phyloP scores from a whole-genome alignment of 768 basidiomycete species.

The Pleurotus tuber-regium region DNA sequence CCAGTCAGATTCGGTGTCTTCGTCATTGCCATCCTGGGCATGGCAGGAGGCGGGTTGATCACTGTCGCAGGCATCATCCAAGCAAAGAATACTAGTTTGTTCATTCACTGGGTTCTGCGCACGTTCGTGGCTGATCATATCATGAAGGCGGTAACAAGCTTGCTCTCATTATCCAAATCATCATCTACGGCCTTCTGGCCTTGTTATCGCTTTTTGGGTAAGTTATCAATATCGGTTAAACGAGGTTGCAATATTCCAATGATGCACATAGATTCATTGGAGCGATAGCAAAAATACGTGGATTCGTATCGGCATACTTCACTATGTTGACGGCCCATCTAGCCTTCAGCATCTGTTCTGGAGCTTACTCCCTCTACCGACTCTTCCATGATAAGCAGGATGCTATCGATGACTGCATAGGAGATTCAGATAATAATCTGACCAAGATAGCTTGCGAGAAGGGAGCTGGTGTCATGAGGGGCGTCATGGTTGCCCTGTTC shows the following conservation, averaged over 20 bases:
- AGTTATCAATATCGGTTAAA: too few relatives aligned
- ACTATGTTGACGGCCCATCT: constrained; percentile 40
- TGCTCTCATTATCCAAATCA: constrained; percentile 38
- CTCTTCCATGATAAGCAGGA: constrained; percentile 39
- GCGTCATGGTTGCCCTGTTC: constrained; percentile 39
- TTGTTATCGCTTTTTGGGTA: constrained; percentile 46
- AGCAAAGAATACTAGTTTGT: constrained; percentile 28
- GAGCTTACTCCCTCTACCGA: constrained; percentile 41
- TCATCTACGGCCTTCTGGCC: constrained; percentile 39
- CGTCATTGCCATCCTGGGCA: constrained; percentile 42
- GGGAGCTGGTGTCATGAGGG: constrained; percentile 38
- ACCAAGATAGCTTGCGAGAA: constrained; percentile 34
- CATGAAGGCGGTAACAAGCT: constrained; percentile 37
- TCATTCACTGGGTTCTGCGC: too few relatives aligned
- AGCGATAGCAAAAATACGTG: constrained; percentile 36
- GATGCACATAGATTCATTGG: constrained; percentile 37
- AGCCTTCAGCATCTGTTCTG: constrained; percentile 41
- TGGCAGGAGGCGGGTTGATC: constrained; percentile 39
- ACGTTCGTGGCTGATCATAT: too few relatives aligned
- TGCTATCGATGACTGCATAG: constrained; percentile 36
- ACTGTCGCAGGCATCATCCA: constrained; percentile 37
- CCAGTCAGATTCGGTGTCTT: constrained; percentile 47
- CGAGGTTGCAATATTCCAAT: too few relatives aligned
- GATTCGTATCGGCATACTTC: constrained; percentile 41
- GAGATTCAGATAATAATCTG: constrained; percentile 25